Conservation (phyloP, 2,329 filamentous ascomycete species). For the Ascochyta viciae-villosae region DNA sequence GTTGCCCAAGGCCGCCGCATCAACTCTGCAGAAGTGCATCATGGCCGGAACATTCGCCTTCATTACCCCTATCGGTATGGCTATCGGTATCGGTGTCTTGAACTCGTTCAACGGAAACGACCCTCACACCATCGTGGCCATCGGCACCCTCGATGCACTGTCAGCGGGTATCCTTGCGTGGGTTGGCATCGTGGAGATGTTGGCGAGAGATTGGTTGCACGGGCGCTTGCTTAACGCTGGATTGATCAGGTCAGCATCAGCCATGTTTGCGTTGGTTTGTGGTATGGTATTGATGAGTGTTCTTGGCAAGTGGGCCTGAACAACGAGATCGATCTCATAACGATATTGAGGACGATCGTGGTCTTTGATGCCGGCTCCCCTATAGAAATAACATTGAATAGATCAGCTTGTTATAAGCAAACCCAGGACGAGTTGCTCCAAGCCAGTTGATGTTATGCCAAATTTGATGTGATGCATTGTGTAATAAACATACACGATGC, state of each 20-base stretch:
- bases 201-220: slow-evolving; percentile 74
- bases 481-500: neutral
- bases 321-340: too few relatives aligned
- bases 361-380: neutral
- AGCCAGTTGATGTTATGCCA: too few relatives aligned
- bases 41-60: slow-evolving; percentile 71
- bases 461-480: neutral
- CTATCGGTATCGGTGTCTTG: slow-evolving; percentile 76
- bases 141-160: slow-evolving; percentile 76
- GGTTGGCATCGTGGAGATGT: slow-evolving; percentile 83
- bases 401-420: neutral
- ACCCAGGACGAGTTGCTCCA: too few relatives aligned
- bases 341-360: neutral
- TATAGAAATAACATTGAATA: neutral
- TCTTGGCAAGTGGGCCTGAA: slow-evolving; percentile 75
- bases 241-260: slow-evolving; percentile 57
- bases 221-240: slow-evolving; percentile 59
- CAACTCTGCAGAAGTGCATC: slow-evolving; percentile 60
- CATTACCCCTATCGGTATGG: slow-evolving; percentile 80
- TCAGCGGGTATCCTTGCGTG: slow-evolving; percentile 80
- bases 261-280: slow-evolving; percentile 61
- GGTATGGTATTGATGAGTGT: slow-evolving; percentile 75
- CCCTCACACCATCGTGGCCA: slow-evolving; percentile 70
- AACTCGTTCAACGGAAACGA: slow-evolving; percentile 77
- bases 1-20: slow-evolving; percentile 53